Percentiles rank a stretch among this genome's conserved stretches.
Evolutionary conservation across 1,139 yeast species (phyloP).

Genomic region (Taphrina flavorubra): DNA sequence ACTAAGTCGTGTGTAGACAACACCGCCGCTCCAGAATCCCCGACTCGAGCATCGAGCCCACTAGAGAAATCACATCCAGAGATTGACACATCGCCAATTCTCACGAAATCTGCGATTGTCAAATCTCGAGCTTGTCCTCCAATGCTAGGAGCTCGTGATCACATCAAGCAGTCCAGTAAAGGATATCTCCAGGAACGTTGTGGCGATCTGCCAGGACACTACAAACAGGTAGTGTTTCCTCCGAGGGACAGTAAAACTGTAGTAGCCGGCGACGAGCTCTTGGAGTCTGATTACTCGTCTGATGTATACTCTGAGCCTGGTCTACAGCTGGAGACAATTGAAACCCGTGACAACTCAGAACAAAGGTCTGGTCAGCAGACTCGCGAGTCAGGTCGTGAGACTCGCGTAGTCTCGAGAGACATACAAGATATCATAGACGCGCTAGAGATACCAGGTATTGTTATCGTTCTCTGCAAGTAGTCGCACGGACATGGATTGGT

Average conservation of each 20-base stretch:
- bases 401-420: too few species aligned
- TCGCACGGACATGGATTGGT: too few species aligned
- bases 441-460: not conserved
- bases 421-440: not conserved
- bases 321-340: not conserved
- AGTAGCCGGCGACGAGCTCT: not conserved
- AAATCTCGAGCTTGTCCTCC: not conserved
- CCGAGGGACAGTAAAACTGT: not conserved
- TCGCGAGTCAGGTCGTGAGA: not conserved
- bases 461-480: not conserved
- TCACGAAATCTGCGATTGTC: too few species aligned
- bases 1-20: too few species aligned
- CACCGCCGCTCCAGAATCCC: too few species aligned
- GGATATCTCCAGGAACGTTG: constrained; percentile 17
- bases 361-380: too few species aligned
- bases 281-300: not conserved
- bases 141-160: not conserved
- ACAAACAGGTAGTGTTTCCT: constrained; percentile 8
- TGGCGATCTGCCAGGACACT: constrained; percentile 4
- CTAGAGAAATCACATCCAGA: too few species aligned
- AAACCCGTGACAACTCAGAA: too few species aligned
- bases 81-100: too few species aligned
- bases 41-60: too few species aligned
- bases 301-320: constrained; percentile 6
- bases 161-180: constrained; percentile 11